Evolutionary conservation across 2,329 filamentous ascomycete genomes (phyloP).

Genomic region (Trichoderma semiorbis): DNA sequence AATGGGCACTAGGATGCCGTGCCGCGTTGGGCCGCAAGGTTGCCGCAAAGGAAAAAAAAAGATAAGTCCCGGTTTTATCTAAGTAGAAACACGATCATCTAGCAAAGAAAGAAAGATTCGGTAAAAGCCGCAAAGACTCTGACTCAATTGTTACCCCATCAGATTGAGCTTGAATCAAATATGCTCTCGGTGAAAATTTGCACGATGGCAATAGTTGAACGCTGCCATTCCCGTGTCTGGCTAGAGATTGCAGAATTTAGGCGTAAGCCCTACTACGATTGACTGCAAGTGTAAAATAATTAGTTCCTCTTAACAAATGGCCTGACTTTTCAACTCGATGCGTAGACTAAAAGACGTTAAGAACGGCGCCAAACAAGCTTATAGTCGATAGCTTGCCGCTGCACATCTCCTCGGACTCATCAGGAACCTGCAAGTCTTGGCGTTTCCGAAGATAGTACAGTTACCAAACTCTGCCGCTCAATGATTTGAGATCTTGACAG

Average conservation of each 20-base stretch:
- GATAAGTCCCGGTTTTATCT: not conserved
- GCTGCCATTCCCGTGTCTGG: not conserved
- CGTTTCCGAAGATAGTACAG: not conserved
- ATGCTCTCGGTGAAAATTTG: not conserved
- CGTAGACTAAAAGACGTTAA: not conserved
- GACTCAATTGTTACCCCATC: not conserved
- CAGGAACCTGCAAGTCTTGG: not conserved
- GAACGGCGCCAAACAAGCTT: not conserved
- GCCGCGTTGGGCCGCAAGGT: slow-evolving; percentile 2
- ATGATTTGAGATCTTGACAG: not conserved
- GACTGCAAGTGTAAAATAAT: not conserved
- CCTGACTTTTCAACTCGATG: not conserved
- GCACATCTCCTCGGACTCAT: not conserved
- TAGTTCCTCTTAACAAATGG: not conserved
- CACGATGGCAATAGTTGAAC: not conserved
- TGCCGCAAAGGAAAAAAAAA: not conserved
- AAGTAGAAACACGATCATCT: not conserved
- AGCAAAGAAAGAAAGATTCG: not conserved
- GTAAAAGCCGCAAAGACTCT: not conserved
- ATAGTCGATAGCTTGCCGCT: not conserved
- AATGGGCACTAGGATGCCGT: not conserved
- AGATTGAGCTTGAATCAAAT: not conserved
- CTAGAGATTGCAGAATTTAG: not conserved
- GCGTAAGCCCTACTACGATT: not conserved
- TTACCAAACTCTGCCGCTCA: not conserved